Evolutionary conservation across 768 basidiomycete genomes (phyloP), one percentile per base, ranked within the genome.

Genomic region (Mycena kentingensis): DNA sequence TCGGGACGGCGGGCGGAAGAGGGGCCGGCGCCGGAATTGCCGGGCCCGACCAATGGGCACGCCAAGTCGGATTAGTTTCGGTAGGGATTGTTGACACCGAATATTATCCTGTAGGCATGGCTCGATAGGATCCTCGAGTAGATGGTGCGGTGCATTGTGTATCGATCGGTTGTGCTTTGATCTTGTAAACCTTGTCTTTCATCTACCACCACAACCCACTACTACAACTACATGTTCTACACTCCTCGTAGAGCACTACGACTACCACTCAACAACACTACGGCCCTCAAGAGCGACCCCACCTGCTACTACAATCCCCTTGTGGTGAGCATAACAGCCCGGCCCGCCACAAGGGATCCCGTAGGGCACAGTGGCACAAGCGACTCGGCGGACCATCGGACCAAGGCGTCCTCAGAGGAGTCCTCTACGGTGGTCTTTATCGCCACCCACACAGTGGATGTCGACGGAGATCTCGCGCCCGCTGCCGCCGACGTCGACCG

Each of bases 1-100:
- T 80, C 83, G 45, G 84, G 79, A 7, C 66, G 81, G 42, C 75
- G 85, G 52, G 62, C 74, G 44, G 84, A 85, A 46, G 87, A 86
- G 67, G 72, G 74, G 25, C 61, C 67, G 4, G 60, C 51, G 47
- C 58, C 58, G 19, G 22, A 34, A 31, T 7, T 31, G n/a, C 27
- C 42, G 10, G 18, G 8, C 11, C 46, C 3, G 24, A 32, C 11
- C 41, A 42, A 27, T 27, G 25, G 25, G 22, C 41, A 42, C 25
- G 41, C 25, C 5, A 42, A 42, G 24, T 42, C 24, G 41, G 41
- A 42, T 22, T 42, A 42, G 41, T 42, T 12, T 21, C 6, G 10
- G 8, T 7, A 24, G 22, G 41, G 11, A 42, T 12, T 42, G 12
- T 19, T 42, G 41, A 24, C 7, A 12, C 7, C 41, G 7, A 19